Conservation (phyloP, 495 filamentous ascomycete species). For the Hypoxylon lienhwacheense region DNA sequence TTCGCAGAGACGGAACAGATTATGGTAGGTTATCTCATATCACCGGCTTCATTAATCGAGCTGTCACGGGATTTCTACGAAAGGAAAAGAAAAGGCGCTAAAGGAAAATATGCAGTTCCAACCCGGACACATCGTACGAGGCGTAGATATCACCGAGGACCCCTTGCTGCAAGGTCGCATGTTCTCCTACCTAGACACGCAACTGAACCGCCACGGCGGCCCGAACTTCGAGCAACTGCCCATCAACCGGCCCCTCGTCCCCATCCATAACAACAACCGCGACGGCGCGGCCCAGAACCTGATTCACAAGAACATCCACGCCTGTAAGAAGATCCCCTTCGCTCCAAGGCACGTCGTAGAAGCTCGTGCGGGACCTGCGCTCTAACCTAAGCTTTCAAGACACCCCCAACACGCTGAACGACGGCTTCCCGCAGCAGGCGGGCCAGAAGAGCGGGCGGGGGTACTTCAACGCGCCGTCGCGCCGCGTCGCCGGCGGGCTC, state of each 20-base stretch:
- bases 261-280: slow-evolving; percentile 77
- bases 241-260: slow-evolving; percentile 66
- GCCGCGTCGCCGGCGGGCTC: slow-evolving; percentile 56
- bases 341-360: not conserved
- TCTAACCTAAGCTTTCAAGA: slow-evolving; percentile 41
- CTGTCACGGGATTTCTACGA: not conserved
- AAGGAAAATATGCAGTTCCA: slow-evolving; percentile 47
- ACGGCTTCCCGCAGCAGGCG: slow-evolving; percentile 66
- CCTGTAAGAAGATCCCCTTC: slow-evolving; percentile 41
- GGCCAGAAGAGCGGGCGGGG: slow-evolving; percentile 69
- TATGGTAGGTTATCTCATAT: slow-evolving; percentile 53
- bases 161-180: slow-evolving; percentile 73
- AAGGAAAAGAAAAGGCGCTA: not conserved
- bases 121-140: slow-evolving; percentile 66
- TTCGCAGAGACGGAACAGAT: slow-evolving; percentile 78
- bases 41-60: not conserved
- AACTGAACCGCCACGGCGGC: slow-evolving; percentile 69
- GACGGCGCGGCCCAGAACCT: slow-evolving; percentile 59
- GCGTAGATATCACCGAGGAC: slow-evolving; percentile 73
- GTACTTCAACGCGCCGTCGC: slow-evolving; percentile 71
- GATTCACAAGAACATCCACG: slow-evolving; percentile 56
- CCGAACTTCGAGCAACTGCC: slow-evolving; percentile 78
- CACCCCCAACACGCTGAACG: slow-evolving; percentile 68
- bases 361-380: no score
- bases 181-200: slow-evolving; percentile 76